Conservation (phyloP, 768 basidiomycete species). For the Tricholoma furcatifolium region DNA sequence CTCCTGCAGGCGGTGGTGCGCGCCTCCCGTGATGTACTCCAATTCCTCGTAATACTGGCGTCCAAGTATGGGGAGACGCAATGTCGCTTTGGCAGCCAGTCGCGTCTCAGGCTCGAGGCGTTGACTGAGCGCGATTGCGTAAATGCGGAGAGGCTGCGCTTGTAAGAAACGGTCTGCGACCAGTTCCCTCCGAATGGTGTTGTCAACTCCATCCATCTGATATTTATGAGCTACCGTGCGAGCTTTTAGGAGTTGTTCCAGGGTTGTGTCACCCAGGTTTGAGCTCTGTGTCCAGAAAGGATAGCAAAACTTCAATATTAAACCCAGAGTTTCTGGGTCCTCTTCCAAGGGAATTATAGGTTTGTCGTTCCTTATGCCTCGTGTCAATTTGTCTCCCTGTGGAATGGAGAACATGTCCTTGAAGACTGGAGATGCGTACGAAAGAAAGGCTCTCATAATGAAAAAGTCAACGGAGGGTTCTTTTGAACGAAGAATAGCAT, state of each 20-base stretch:
- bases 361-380: too few relatives aligned
- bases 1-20: constrained; percentile 26
- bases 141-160: constrained; percentile 18
- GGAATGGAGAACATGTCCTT: too few relatives aligned
- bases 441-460: too few relatives aligned
- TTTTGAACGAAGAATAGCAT: too few relatives aligned
- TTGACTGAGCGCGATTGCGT: constrained; percentile 18
- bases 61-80: constrained; percentile 17
- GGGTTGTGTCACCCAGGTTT: too few relatives aligned
- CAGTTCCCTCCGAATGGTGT: constrained; percentile 11
- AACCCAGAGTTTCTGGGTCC: too few relatives aligned
- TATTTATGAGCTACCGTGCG: constrained; percentile 17
- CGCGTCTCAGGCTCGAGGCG: constrained; percentile 12
- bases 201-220: constrained; percentile 21
- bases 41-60: constrained; percentile 27
- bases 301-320: too few relatives aligned
- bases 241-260: constrained; percentile 12
- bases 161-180: constrained; percentile 14
- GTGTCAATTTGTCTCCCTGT: too few relatives aligned
- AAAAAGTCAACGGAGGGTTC: too few relatives aligned
- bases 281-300: too few relatives aligned
- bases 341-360: too few relatives aligned
- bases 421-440: too few relatives aligned
- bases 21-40: constrained; percentile 27
- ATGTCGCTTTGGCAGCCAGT: constrained; percentile 18